Base-by-base conservation (phyloP, 345 rosid species). In the Eucalyptus polybractea region DNA sequence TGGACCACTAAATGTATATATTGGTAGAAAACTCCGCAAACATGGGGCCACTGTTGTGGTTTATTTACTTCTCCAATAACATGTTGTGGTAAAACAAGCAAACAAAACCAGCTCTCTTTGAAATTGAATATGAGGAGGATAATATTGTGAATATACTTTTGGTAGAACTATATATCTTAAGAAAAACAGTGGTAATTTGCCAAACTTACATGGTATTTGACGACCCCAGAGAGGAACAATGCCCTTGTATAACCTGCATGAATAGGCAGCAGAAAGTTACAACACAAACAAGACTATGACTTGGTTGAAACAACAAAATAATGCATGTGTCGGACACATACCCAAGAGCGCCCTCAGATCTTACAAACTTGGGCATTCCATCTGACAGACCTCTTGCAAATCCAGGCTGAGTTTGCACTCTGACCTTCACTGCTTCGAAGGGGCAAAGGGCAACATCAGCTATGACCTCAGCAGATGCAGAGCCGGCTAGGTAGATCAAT, bases 361-460 rank as follows among this genome's bases (percentile, higher is more conserved):
- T 95, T 67, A 98, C 91, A 56, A 97, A 89, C 92, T 97, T 98
- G n/a, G 99, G 99, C 22, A 98, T 33, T 17, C 99, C 99, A 92
- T 98, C 99, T 15, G 97, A 90, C 88, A 98, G 91, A 69, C 99
- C 99, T 37, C 98, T 95, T 15, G 98, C 99, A 58, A 98, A 98
- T 83, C 98, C 99, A 72, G 98, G 98, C 89, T 97, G 98, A 67
- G 99, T 98, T 92, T 98, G 99, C 54, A 97, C 97, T 33, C 99
- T 95, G 87, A 98, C 98, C 92, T 98, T 98, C 86, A 98, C 97
- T 13, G 99, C 99, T 92, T 98, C 99, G 91, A 98, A 92, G 50
- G 99, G 99, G 91, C 99, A 98, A 7, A 98, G 99, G 81, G 96
- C 97, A 86, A 98, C 92, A 94, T 92, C 99, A 53, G 99, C 99